A percentile compares a stretch with the other conserved stretches of the same genome.
phyloP scores from a whole-genome alignment of 805 yeast genomes.

The Hanseniaspora hatyaiensis region DNA sequence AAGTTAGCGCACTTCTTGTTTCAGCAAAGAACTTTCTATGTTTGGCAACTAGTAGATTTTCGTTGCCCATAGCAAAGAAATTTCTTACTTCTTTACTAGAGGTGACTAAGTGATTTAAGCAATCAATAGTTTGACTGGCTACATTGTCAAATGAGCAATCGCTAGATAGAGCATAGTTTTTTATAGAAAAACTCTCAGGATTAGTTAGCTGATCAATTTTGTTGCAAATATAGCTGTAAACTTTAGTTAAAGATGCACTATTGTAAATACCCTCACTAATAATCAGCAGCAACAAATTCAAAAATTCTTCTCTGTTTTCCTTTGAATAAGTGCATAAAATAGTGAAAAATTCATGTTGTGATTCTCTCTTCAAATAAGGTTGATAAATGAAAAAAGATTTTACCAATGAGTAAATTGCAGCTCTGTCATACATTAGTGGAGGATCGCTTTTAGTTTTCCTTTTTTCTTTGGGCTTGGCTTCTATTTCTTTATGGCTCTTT shows the following conservation, averaged over 20 bases:
- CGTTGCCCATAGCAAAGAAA: constrained; percentile 72
- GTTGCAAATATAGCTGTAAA: constrained; percentile 45
- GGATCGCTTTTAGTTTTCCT: constrained; percentile 34
- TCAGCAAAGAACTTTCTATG: constrained; percentile 24
- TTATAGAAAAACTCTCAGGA: constrained; percentile 16
- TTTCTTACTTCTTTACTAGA: constrained; percentile 55
- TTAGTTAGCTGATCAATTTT: constrained; percentile 25
- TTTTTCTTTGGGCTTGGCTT: constrained; percentile 11
- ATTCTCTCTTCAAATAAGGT: constrained; percentile 48
- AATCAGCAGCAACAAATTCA: constrained; percentile 54
- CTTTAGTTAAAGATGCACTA: constrained; percentile 48
- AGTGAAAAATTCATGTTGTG: constrained; percentile 52
- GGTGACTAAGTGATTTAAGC: constrained; percentile 45
- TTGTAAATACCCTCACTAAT: constrained; percentile 64
- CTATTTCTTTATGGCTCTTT: not conserved
- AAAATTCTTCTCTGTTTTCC: constrained; percentile 64
- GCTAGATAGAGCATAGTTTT: constrained; percentile 22
- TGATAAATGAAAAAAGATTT: constrained; percentile 66
- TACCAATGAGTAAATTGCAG: constrained; percentile 63
- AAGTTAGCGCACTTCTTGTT: not conserved
- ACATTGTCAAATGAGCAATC: constrained; percentile 58
- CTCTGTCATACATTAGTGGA: constrained; percentile 60
- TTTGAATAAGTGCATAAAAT: constrained; percentile 56
- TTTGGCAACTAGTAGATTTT: constrained; percentile 34
- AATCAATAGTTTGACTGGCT: constrained; percentile 67